phyloP scores from a whole-genome alignment of 2,329 filamentous ascomycete species.

The Xylariaceae sp. region DNA sequence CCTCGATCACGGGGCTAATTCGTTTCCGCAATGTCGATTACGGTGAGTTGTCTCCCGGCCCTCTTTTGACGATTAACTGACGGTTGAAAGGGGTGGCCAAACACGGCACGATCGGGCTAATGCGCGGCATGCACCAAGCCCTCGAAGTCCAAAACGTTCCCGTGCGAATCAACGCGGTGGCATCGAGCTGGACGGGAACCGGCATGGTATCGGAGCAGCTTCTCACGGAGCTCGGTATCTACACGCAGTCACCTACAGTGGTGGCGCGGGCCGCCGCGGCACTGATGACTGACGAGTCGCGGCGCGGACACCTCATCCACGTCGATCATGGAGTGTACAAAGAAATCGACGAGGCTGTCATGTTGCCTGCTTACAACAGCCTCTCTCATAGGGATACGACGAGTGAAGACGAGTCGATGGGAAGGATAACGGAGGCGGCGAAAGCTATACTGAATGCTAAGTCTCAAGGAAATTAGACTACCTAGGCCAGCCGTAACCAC shows the following conservation, averaged over 20 bases:
- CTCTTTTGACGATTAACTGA: slow-evolving; percentile 1
- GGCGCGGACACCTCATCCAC: slow-evolving; percentile 61
- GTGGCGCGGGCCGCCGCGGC: slow-evolving; percentile 57
- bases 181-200: slow-evolving; percentile 62
- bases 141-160: slow-evolving; percentile 48
- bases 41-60: slow-evolving; percentile 45
- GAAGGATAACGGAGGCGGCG: no score
- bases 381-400: slow-evolving; percentile 44
- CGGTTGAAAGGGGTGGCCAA: slow-evolving; percentile 55
- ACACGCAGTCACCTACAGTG: slow-evolving; percentile 51
- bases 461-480: no score
- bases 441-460: no score
- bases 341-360: slow-evolving; percentile 59
- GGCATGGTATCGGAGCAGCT: slow-evolving; percentile 35
- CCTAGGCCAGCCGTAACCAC: no score
- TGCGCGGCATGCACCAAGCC: slow-evolving; percentile 53
- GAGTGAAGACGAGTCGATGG: slow-evolving; percentile 46
- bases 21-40: slow-evolving; percentile 60
- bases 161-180: slow-evolving; percentile 62
- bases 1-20: slow-evolving; percentile 58
- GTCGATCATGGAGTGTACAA: slow-evolving; percentile 54
- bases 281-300: slow-evolving; percentile 55
- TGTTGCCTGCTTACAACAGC: slow-evolving; percentile 44
- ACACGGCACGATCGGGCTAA: slow-evolving; percentile 61
- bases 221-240: slow-evolving; percentile 48